Base-by-base conservation (phyloP, 768 basidiomycete species). In the Hebeloma cylindrosporum region DNA sequence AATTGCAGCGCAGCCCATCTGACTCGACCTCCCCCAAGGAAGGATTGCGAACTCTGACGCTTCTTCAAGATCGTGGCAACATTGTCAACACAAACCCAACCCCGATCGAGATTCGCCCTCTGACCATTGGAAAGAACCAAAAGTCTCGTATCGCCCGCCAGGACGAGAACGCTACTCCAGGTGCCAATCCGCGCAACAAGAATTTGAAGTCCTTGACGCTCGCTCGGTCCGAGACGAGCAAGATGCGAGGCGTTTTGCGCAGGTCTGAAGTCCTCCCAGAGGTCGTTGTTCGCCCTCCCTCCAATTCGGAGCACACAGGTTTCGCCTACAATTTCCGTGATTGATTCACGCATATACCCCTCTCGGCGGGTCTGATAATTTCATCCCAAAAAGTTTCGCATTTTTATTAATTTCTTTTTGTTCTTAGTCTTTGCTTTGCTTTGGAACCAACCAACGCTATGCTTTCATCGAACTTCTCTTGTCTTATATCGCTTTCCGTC, bases 211-310 rank as follows among this genome's bases (percentile, higher is more conserved):
- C 80, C 48, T 64, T 85, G 54, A 76, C 69, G 51, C 78, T 88
- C 47, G 68, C 67, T 35, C 70, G 82, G 51, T 81, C 77, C 26
- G 82, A 85, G 50, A 85, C 84, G 25, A 73, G 69, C 59, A 83
- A 79, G 63, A 62, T 77, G 60, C 78, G 82, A 42, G 82, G 76
- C 34, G 54, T 72, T 43, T 71, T 83, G 51, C 69, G 79, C 56
- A 73, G 74, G 61, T 64, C 62, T 28, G 82, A 82, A 66, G 67
- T 72, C 39, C 63, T 85, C 22, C 82, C 83, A 23, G 71, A 76
- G 29, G 79, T 85, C 21, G 71, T 82, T 43, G 71, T 85, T 41
- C 71, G 82, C 14, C 80, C 82, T 7, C 82, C 82, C 10, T 84
- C 80, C 8, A 68, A 62, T 33, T 66, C 62, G 49, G 71, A 78